Percentiles rank a stretch among this genome's conserved stretches.
Evolutionary conservation across 345 rosid species (phyloP).

Genomic region (Eucalyptus erythrocorys): DNA sequence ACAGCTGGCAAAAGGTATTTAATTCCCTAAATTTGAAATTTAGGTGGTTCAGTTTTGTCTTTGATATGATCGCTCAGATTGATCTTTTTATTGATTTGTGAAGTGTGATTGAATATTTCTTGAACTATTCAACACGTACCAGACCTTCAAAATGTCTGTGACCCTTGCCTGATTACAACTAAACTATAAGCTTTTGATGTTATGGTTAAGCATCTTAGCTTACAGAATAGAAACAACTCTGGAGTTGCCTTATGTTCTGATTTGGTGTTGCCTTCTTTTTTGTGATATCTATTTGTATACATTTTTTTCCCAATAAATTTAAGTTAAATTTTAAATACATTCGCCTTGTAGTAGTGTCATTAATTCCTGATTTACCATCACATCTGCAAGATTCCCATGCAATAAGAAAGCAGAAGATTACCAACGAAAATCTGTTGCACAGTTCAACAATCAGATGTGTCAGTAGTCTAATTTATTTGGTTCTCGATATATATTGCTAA

Average conservation of each 20-base stretch:
- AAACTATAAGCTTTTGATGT: neutral
- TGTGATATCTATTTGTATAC: neutral
- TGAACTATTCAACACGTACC: neutral
- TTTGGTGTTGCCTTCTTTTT: neutral
- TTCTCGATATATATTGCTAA: neutral
- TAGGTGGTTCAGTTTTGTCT: neutral
- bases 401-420: neutral
- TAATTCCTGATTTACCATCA: neutral
- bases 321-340: neutral
- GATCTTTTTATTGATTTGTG: neutral
- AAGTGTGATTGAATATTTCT: neutral
- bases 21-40: neutral
- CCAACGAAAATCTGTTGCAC: neutral
- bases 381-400: neutral
- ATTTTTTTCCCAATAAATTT: neutral
- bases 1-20: constrained; percentile 63
- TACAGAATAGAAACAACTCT: neutral
- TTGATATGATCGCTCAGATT: neutral
- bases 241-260: neutral
- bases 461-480: neutral
- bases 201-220: neutral
- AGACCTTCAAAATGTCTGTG: neutral
- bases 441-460: neutral
- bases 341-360: neutral
- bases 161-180: neutral